Evolutionary conservation across 345 rosid genomes (phyloP).

Genomic region (Gossypium australe): DNA sequence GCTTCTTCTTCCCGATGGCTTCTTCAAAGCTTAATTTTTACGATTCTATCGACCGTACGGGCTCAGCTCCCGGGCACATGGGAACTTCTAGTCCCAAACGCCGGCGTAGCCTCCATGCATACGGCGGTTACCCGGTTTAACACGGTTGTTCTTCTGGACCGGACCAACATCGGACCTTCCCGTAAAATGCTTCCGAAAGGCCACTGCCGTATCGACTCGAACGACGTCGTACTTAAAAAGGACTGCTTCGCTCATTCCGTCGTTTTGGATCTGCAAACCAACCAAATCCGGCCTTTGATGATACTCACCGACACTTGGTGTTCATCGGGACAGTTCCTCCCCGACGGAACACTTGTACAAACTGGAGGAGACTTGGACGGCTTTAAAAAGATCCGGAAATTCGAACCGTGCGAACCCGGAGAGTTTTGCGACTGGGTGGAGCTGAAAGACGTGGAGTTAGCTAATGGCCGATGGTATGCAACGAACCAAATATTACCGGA

Average conservation of each 20-base stretch:
- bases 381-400: conserved; percentile 45
- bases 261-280: conserved; percentile 43
- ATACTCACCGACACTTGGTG: conserved; percentile 80
- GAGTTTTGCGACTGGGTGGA: conserved; percentile 65
- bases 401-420: conserved; percentile 43
- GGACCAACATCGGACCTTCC: conserved; percentile 81
- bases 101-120: conserved; percentile 94
- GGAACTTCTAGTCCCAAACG: conserved; percentile 64
- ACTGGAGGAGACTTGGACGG: conserved; percentile 72
- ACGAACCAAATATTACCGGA: conserved; percentile 73
- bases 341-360: conserved; percentile 67
- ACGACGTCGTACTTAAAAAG: conserved; percentile 44
- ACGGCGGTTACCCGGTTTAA: conserved; percentile 93
- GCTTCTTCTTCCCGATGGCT: conserved; percentile 11
- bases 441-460: conserved; percentile 38
- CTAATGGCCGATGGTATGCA: conserved; percentile 61
- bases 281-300: conserved; percentile 50
- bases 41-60: not conserved
- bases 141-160: conserved; percentile 80
- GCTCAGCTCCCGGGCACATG: conserved; percentile 79
- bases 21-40: conserved; percentile 5
- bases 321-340: conserved; percentile 65
- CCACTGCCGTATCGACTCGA: conserved; percentile 54
- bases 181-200: conserved; percentile 47
- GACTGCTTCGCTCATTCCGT: conserved; percentile 84